Evolutionary conservation across 2,329 filamentous ascomycete species (phyloP).

Genomic region (Fusarium bulbicola): DNA sequence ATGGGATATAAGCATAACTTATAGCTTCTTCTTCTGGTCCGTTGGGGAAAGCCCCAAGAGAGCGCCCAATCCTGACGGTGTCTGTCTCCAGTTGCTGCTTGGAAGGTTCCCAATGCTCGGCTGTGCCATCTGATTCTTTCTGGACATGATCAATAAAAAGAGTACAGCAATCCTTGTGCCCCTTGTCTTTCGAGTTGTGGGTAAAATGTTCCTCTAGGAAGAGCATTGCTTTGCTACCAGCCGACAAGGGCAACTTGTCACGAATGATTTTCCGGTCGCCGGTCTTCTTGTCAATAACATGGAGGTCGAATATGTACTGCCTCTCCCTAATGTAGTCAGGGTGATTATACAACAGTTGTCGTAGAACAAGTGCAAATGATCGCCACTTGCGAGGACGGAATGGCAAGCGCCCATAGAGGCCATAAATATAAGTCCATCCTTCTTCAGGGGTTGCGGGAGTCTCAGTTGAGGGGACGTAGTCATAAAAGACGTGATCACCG

Average conservation of each 20-base stretch:
- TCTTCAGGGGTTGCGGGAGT: background rate
- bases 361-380: constrained; percentile 34
- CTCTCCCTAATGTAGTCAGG: background rate
- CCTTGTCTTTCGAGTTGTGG: background rate
- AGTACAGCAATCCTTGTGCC: constrained; percentile 20
- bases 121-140: background rate
- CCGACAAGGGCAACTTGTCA: constrained; percentile 13
- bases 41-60: background rate
- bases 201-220: constrained; percentile 14
- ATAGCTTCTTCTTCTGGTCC: constrained; percentile 5
- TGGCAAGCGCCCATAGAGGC: constrained; percentile 46
- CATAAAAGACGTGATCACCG: background rate
- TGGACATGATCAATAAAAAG: constrained; percentile 36
- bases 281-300: constrained; percentile 17
- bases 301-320: constrained; percentile 10
- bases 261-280: background rate
- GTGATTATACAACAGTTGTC: constrained; percentile 33
- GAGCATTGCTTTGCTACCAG: background rate
- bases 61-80: constrained; percentile 26
- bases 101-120: constrained; percentile 33
- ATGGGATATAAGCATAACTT: constrained; percentile 34
- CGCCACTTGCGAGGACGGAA: constrained; percentile 34
- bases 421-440: constrained; percentile 36
- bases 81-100: constrained; percentile 22
- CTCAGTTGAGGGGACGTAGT: constrained; percentile 9